Evolutionary conservation across 345 rosid genomes (phyloP).

Genomic region (Lumnitzera littorea): DNA sequence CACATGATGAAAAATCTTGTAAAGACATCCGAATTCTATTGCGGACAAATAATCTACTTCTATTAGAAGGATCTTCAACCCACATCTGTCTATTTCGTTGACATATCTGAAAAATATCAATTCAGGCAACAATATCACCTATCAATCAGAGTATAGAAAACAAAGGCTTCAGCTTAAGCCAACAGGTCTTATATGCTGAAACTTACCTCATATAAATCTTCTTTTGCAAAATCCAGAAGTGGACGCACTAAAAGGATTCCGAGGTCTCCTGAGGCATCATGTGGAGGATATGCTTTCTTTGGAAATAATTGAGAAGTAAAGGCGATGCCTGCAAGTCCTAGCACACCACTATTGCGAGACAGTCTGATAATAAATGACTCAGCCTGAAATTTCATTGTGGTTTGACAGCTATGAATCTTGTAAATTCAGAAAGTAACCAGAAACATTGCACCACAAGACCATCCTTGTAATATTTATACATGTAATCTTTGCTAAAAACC

Average conservation of each 20-base stretch:
- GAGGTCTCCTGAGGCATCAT: conserved; percentile 22
- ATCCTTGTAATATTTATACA: too few species aligned
- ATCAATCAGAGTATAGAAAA: too few species aligned
- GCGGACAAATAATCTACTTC: conserved; percentile 60
- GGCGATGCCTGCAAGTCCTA: conserved; percentile 92
- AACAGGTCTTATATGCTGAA: too few species aligned
- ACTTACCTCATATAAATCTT: conserved; percentile 71
- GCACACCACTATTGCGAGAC: conserved; percentile 91
- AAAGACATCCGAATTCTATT: conserved; percentile 77
- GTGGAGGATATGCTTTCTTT: conserved; percentile 15
- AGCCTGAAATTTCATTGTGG: conserved; percentile 48
- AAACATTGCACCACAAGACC: neutral
- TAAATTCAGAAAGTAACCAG: too few species aligned
- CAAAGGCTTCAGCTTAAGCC: too few species aligned
- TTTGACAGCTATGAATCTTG: too few species aligned
- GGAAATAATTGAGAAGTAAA: conserved; percentile 65
- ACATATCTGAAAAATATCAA: conserved; percentile 50
- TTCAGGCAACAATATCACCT: neutral
- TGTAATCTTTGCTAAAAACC: too few species aligned
- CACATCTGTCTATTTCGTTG: conserved; percentile 36
- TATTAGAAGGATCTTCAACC: conserved; percentile 94
- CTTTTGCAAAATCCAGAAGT: conserved; percentile 61
- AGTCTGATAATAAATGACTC: conserved; percentile 81
- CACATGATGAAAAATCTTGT: conserved; percentile 50
- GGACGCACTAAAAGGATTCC: conserved; percentile 77